Evolutionary conservation across 2,329 filamentous ascomycete genomes (phyloP), one percentile per base, ranked within the genome.

Genomic region (Talaromyces islandicus): DNA sequence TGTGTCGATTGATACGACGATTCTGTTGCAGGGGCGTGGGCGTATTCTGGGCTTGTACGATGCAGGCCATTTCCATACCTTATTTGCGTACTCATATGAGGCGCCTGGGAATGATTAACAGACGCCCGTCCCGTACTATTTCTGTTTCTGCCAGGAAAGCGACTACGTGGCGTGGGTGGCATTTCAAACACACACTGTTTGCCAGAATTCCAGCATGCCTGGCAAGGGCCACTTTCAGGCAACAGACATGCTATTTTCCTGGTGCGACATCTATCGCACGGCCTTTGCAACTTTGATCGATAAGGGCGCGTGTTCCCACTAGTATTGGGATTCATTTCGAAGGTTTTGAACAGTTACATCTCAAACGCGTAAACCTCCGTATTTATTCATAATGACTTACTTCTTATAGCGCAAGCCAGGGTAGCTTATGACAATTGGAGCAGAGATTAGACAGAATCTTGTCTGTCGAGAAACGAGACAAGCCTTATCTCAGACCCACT

Each of bases 281-380:
- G 70, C 43, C 70, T 67, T 56, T 71, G 68, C n/a, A 69, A 64
- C 57, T 72, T 72, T 46, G 70, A 72, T 48, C 70, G 69, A 58
- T 72, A 72, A 12, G 70, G 70, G 35, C 70, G 67, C 21, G 56
- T 38, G 19, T 43, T 54, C 2, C 30, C 41, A 6, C 21, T 14
- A n/a, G n/a, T n/a, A 32, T 59, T 48, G 19, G 53, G 7, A 21
- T 56, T 32, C 58, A 56, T 59, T 50, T 50, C 19, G 43, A 21
- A 25, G 12, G 19, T 21, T 4, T 21, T 14, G 35, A 38, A 3
- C 14, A 38, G 35, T n/a, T 38, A 7, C 2, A 6, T n/a, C 35
- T 6, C 14, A 38, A 4, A 1, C 17, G 5, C 2, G 5, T n/a
- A 38, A 17, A 7, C 0, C 3, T 1, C 35, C 14, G 6, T 6